Conservation (phyloP, 1,284 basidiomycete species). For the Ceratobasidium theobromae region DNA sequence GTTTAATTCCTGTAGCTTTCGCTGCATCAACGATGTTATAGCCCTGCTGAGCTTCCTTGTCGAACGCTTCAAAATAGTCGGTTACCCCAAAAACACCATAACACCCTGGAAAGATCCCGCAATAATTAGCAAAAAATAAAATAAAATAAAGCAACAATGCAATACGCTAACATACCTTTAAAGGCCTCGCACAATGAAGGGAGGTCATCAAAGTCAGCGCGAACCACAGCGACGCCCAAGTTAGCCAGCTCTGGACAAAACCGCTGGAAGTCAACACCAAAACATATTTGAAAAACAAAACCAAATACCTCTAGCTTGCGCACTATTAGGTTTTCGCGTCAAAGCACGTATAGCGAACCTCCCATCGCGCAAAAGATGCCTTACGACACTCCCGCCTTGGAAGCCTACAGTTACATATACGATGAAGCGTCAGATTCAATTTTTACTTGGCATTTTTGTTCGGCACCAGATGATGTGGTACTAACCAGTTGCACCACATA, state of each 20-base stretch:
- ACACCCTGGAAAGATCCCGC: conserved; percentile 6
- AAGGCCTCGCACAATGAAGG: conserved; percentile 35
- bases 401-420: conserved; percentile 2
- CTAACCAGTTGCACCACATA: conserved; percentile 33
- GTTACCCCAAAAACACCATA: conserved; percentile 48
- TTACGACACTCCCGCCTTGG: conserved; percentile 32
- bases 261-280: background rate
- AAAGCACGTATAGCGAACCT: conserved; percentile 32
- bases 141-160: background rate
- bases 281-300: background rate
- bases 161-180: conserved; percentile 40
- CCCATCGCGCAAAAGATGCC: conserved; percentile 25
- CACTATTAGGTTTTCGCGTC: conserved; percentile 30
- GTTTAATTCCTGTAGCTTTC: conserved; percentile 42
- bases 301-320: conserved; percentile 23
- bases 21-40: conserved; percentile 48
- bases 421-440: background rate
- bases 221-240: conserved; percentile 17
- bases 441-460: background rate
- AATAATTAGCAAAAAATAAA: background rate
- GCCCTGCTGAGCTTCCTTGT: conserved; percentile 43
- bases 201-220: conserved; percentile 31
- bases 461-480: background rate
- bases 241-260: background rate
- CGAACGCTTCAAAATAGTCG: conserved; percentile 39